These are phyloP conservation scores for Penicillium sp. DNA, from an alignment of 2,329 filamentous ascomycete species.

Conservation along the genomic window DNA sequence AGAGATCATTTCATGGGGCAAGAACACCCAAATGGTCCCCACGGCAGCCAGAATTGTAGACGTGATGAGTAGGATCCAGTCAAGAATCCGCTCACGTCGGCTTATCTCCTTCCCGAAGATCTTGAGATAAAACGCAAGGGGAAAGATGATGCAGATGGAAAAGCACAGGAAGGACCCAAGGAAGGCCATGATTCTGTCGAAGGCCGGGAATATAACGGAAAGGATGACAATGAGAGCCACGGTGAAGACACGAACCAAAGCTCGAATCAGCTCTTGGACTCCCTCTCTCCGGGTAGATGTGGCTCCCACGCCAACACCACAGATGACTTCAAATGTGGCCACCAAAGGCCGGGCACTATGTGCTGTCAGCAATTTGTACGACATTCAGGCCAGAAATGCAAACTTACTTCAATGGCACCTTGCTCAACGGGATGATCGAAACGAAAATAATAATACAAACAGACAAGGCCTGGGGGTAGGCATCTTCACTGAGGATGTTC, in stretches of 20 bases:
- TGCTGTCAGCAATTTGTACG: constrained; percentile 20
- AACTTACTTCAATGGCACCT: constrained; percentile 77
- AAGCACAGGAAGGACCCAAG: constrained; percentile 90
- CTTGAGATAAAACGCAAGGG: constrained; percentile 85
- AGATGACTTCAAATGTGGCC: constrained; percentile 77
- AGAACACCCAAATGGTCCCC: constrained; percentile 84
- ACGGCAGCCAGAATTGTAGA: constrained; percentile 70
- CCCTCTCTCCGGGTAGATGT: constrained; percentile 37
- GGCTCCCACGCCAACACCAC: constrained; percentile 64
- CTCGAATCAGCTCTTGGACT: constrained; percentile 60
- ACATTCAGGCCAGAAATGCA: neutral
- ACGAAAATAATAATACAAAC: constrained; percentile 82
- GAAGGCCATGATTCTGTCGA: constrained; percentile 88
- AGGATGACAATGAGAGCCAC: constrained; percentile 74
- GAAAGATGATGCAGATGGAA: constrained; percentile 89
- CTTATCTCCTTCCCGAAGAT: constrained; percentile 76
- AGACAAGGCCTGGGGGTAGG: constrained; percentile 74
- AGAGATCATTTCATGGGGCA: constrained; percentile 74
- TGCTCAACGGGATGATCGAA: constrained; percentile 90
- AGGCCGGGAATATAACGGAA: constrained; percentile 72
- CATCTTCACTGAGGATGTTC: constrained; percentile 74
- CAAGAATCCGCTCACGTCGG: constrained; percentile 62
- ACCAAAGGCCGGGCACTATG: constrained; percentile 76
- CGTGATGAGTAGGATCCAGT: constrained; percentile 68
- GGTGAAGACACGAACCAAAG: constrained; percentile 64